These are phyloP conservation scores for Trichoderma reesei DNA, from an alignment of 495 filamentous ascomycete genomes.

Conservation along the genomic window DNA sequence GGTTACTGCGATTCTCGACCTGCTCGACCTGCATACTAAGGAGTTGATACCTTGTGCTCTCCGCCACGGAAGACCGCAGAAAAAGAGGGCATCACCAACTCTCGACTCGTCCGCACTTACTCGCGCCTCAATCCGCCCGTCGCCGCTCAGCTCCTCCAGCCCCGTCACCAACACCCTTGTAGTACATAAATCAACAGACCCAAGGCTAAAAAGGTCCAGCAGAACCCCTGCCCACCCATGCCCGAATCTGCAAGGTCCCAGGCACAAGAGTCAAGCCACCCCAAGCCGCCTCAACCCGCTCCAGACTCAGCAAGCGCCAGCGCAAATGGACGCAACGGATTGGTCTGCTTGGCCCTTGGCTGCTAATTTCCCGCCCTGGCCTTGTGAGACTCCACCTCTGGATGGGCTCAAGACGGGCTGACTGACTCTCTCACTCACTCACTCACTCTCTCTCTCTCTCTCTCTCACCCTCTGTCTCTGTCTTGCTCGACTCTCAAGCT, in stretches of 20 bases:
- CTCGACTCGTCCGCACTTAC: too few relatives aligned
- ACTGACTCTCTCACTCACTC: too few relatives aligned
- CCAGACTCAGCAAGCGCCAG: background rate
- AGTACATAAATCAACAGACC: background rate
- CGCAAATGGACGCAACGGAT: too few relatives aligned
- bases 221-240: too few relatives aligned
- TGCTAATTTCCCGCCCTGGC: background rate
- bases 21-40: too few relatives aligned
- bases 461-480: too few relatives aligned
- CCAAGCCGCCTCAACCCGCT: background rate
- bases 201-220: background rate
- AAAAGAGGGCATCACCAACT: background rate
- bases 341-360: background rate
- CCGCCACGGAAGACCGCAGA: too few relatives aligned
- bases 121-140: background rate
- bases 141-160: background rate
- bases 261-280: background rate
- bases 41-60: too few relatives aligned
- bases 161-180: background rate
- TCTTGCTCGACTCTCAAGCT: too few relatives aligned
- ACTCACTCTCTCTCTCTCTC: too few relatives aligned
- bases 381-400: background rate
- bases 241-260: slow-evolving; percentile 3
- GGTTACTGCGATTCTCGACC: too few relatives aligned
- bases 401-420: background rate